Evolutionary conservation across 345 rosid genomes (phyloP).

Genomic region (Jatropha curcas): DNA sequence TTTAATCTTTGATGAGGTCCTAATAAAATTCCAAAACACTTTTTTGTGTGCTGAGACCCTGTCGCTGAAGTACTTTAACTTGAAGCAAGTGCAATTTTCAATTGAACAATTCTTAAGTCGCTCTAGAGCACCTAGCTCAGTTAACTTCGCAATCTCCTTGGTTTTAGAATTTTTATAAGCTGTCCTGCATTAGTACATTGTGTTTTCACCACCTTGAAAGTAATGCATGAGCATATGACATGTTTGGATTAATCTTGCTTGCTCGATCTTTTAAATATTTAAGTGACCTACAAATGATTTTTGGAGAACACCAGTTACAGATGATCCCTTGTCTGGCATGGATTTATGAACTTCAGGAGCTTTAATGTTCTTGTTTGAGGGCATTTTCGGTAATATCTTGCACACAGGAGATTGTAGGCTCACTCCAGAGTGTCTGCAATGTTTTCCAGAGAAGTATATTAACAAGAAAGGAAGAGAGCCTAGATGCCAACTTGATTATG

Average conservation of each 20-base stretch:
- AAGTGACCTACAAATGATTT: constrained; percentile 10
- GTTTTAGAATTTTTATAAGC: not conserved
- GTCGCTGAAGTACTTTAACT: not conserved
- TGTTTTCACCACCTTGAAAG: not conserved
- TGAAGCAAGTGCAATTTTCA: not conserved
- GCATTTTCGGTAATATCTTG: constrained; percentile 75
- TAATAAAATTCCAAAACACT: not conserved
- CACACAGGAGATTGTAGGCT: constrained; percentile 96
- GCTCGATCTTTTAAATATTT: constrained; percentile 1
- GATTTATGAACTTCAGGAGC: constrained; percentile 64
- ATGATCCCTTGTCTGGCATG: constrained; percentile 30
- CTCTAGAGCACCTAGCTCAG: not conserved
- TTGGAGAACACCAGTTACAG: constrained; percentile 27
- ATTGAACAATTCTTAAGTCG: not conserved
- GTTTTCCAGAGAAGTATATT: constrained; percentile 56
- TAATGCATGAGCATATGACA: not conserved
- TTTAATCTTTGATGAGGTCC: not conserved
- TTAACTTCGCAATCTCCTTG: not conserved
- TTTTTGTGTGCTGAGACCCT: not conserved
- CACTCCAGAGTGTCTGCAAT: constrained; percentile 57
- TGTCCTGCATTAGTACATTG: not conserved
- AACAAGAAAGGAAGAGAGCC: constrained; percentile 52
- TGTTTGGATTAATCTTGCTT: not conserved
- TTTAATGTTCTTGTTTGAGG: constrained; percentile 93
- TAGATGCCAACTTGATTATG: constrained; percentile 55